Evolutionary conservation across 1,284 basidiomycete genomes (phyloP).

Genomic region (Gomphus sp.): DNA sequence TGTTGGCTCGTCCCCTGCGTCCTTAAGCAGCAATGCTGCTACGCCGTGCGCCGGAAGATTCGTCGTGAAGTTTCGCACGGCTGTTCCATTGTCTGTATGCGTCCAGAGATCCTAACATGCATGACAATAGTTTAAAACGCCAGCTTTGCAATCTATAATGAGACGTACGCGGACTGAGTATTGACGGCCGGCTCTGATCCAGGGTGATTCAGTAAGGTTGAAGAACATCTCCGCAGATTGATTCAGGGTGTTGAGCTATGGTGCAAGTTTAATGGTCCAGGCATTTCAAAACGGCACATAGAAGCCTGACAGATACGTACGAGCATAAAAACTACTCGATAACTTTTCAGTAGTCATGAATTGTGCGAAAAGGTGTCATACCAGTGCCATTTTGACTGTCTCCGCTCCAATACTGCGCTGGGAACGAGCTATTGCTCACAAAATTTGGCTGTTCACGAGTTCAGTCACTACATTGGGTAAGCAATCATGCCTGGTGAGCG

Average conservation of each 20-base stretch:
- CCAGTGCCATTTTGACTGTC: constrained; percentile 37
- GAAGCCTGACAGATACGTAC: constrained; percentile 22
- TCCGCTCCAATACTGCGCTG: constrained; percentile 47
- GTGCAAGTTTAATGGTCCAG: neutral
- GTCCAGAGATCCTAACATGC: constrained; percentile 51
- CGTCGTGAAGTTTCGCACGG: constrained; percentile 52
- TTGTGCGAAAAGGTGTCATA: neutral
- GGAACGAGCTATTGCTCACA: constrained; percentile 34
- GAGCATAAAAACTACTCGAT: constrained; percentile 35
- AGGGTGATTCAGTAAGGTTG: constrained; percentile 58
- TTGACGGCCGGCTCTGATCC: constrained; percentile 56
- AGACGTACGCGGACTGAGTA: constrained; percentile 47
- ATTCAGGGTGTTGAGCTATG: constrained; percentile 42
- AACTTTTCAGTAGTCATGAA: neutral
- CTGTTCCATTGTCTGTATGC: constrained; percentile 60
- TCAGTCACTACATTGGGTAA: neutral
- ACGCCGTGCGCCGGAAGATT: constrained; percentile 59
- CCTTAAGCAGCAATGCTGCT: constrained; percentile 54
- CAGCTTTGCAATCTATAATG: neutral
- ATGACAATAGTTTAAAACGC: neutral
- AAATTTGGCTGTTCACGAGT: constrained; percentile 31
- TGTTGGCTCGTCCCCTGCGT: constrained; percentile 56
- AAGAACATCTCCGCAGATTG: constrained; percentile 49
- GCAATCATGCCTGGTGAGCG: neutral
- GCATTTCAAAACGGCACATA: neutral